A percentile compares a stretch with the other conserved stretches of the same genome.
These are phyloP conservation scores for Trypanosoma boissoni DNA, from an alignment of 208 protist species.

Conservation along the genomic window DNA sequence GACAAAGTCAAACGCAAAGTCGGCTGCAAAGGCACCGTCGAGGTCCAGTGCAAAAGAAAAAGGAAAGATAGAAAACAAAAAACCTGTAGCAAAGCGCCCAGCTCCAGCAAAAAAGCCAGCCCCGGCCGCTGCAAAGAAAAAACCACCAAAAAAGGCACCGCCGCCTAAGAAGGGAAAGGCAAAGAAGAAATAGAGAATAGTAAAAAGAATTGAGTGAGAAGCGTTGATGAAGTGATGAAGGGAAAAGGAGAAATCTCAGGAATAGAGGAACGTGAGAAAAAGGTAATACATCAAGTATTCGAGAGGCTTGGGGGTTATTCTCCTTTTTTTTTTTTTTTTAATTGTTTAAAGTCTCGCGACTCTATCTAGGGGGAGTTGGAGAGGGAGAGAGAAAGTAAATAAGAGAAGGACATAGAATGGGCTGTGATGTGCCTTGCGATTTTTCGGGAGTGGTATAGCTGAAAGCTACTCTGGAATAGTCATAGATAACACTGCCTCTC, in stretches of 20 bases:
- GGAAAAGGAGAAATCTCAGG: neutral
- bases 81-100: slow-evolving; percentile 24
- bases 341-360: neutral
- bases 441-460: neutral
- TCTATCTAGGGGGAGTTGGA: no score
- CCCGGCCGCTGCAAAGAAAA: slow-evolving; percentile 23
- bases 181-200: slow-evolving; percentile 22
- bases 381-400: no score
- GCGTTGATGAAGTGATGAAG: neutral
- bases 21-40: slow-evolving; percentile 19
- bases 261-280: slow-evolving; percentile 1
- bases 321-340: neutral
- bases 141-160: slow-evolving; percentile 37
- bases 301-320: neutral
- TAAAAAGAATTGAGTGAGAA: neutral
- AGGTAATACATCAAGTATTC: neutral
- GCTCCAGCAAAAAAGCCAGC: neutral
- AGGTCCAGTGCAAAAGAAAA: no score
- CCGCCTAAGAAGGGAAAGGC: slow-evolving; percentile 33
- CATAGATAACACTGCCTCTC: neutral
- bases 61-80: slow-evolving; percentile 24
- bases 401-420: neutral
- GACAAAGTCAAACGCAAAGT: slow-evolving; percentile 11
- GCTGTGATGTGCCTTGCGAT: neutral
- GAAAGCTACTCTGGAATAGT: neutral